Conservation (phyloP, 805 yeast species). For the Wickerhamomyces pijperi region DNA sequence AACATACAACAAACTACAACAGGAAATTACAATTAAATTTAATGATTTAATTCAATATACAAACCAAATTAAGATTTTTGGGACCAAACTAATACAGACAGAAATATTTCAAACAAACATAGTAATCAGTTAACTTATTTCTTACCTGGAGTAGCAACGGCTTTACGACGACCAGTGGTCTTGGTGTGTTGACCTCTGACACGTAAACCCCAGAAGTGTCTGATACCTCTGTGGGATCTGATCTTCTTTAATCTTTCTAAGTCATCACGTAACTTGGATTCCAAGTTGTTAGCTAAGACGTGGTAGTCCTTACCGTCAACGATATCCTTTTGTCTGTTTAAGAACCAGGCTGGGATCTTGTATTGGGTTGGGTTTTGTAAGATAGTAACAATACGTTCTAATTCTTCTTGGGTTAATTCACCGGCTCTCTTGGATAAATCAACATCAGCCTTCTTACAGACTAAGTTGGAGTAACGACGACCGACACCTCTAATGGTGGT, state of each 20-base stretch:
- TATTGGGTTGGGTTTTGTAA: conserved; percentile 99
- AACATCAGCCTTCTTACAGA: conserved; percentile 99
- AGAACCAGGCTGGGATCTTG: conserved; percentile 99
- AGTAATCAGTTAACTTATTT: conserved; percentile 3
- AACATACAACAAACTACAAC: too few relatives aligned
- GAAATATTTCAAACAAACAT: neutral
- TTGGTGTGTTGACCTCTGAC: conserved; percentile 99
- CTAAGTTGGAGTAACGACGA: conserved; percentile 99
- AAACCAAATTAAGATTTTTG: conserved; percentile 1
- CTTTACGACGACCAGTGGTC: conserved; percentile 97
- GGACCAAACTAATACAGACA: neutral
- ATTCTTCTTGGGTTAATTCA: conserved; percentile 99
- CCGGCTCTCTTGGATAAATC: conserved; percentile 98
- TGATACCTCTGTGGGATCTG: conserved; percentile 99
- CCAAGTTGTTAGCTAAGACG: conserved; percentile 97
- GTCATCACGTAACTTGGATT: conserved; percentile 99
- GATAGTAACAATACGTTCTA: conserved; percentile 98
- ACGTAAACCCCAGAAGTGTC: conserved; percentile 99
- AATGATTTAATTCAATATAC: conserved; percentile 2
- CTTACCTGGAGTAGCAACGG: conserved; percentile 15
- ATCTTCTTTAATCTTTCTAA: conserved; percentile 99
- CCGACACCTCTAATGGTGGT: conserved; percentile 99
- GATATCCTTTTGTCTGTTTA: conserved; percentile 98
- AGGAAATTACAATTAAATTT: neutral
- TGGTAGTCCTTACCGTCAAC: conserved; percentile 99